Base-by-base conservation (phyloP, 106 monocot genomes). In the Platanthera zijinensis region DNA sequence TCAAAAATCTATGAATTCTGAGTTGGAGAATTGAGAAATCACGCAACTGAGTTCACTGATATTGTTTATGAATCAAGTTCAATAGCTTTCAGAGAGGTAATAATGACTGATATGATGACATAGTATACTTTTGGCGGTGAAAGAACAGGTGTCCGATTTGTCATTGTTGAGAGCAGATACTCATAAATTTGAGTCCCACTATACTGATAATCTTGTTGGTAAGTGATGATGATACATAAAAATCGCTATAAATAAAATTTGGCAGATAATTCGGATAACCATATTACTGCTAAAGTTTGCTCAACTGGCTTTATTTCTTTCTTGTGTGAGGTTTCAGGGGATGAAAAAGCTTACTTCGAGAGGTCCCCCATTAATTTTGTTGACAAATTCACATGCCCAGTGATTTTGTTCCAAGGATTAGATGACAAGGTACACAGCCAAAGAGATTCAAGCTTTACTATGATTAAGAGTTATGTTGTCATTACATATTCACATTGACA, bases 361-460 rank as follows among this genome's bases (percentile, higher is more conserved):
- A 85, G 88, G 72, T 87, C 96, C n/a, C 96, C 96, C 9, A 93
- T 97, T 62, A 97, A 97, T 70, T 88, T 80, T 82, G 96, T 93
- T 51, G 87, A 93, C 21, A 91, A 88, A 61, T 88, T 93, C 69
- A 84, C 89, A 5, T 94, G 91, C 48, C 93, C 96, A 28, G 93
- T 97, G 45, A 97, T 97, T 76, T 80, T 97, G 59, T 94, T 97
- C 75, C 96, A 97, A 89, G 96, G 93, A 50, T 80, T 97, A 52
- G 96, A 93, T 49, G 96, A 97, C 78, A 97, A 97, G 91, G 93
- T 97, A 86, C 73, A 57, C 11, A 66, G 32, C 7, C 59, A 21
- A n/a, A 6, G 56, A 56, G 13, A 5, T 56, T 56, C 56, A 59
- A 59, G 59, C 18, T 59, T 61, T 61, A 61, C 19, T 2, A 8